Conservation (phyloP, 129 eudicot species). For the Cynara cardunculus region DNA sequence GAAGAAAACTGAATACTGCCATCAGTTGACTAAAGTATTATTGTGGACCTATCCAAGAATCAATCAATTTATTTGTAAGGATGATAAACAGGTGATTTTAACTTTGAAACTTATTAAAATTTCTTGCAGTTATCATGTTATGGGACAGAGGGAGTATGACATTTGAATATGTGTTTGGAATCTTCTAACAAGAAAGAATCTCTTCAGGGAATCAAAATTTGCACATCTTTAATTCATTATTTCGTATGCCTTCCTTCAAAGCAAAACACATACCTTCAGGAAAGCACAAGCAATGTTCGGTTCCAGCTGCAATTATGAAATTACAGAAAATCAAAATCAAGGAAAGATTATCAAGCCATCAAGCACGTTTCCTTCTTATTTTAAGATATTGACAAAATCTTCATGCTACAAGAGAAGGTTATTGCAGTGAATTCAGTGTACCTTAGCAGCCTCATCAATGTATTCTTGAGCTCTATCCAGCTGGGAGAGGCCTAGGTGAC, state of each 20-base stretch:
- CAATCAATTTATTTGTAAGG: neutral
- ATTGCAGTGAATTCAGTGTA: slow-evolving; percentile 17
- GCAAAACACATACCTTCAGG: slow-evolving; percentile 59
- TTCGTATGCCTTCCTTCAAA: neutral
- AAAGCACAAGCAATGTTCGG: slow-evolving; percentile 83
- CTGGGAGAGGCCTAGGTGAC: slow-evolving; percentile 76
- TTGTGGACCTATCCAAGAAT: neutral
- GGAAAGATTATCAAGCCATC: neutral
- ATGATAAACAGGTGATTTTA: neutral
- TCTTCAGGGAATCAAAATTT: neutral
- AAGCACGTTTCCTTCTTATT: neutral
- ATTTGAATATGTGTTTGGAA: slow-evolving; percentile 4
- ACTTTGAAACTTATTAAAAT: neutral
- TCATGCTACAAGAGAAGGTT: neutral
- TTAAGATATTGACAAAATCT: neutral
- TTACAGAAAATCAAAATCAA: slow-evolving; percentile 18
- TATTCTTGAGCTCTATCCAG: slow-evolving; percentile 94
- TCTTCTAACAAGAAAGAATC: neutral
- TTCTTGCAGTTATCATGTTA: neutral
- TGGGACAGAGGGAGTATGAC: neutral
- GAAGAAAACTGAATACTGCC: neutral
- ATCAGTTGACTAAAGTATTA: neutral
- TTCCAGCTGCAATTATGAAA: slow-evolving; percentile 69
- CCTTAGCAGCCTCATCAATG: slow-evolving; percentile 98
- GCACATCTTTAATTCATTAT: neutral